Evolutionary conservation across 352 stramenopile species (phyloP), one percentile per base, ranked within the genome.

Genomic region (Phytophthora nicotianae): DNA sequence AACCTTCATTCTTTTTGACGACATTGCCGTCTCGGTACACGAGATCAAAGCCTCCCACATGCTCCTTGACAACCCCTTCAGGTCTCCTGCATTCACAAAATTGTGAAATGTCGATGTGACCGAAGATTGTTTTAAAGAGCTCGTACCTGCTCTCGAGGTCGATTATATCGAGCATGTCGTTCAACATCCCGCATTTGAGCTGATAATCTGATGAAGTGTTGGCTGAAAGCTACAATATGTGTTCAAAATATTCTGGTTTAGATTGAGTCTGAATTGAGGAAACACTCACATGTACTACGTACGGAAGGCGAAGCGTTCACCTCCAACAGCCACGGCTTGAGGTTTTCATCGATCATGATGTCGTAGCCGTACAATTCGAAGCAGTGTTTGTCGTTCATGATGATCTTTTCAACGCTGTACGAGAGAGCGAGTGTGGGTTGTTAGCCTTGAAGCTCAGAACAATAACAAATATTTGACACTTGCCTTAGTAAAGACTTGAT

Each of bases 371-470:
- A 98, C 14, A 98, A 77, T 64, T 98, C 90, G 51, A 98, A 98
- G 77, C 93, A 98, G 76, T 98, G 93, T 58, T 97, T 97, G 77
- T 98, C 94, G 54, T 96, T 94, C 53, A 98, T 97, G 61, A 98
- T 98, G 58, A 96, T 86, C 58, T 97, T 93, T 72, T 98, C 91
- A 26, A 98, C 90, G 33, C 83, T 84, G 26, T 5, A 41, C 0
- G 5, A 13, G n/a, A 54, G 17, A 60, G 13, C 2, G 41, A 20
- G 17, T 20, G 45, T 37, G n/a, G 24, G 1, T 16, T 17, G 23
- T 46, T 47, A 37, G 16, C 5, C 21, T 2, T 43, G 2, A 21
- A 20, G 37, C n/a, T 23, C 16, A 9, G n/a, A 57, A 17, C 21
- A 27, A 11, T 10, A 24, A 24, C 9, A 13, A 38, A n/a, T 37